These are phyloP conservation scores for Lactarius trivialis DNA, from an alignment of 768 basidiomycete species.

Conservation along the genomic window DNA sequence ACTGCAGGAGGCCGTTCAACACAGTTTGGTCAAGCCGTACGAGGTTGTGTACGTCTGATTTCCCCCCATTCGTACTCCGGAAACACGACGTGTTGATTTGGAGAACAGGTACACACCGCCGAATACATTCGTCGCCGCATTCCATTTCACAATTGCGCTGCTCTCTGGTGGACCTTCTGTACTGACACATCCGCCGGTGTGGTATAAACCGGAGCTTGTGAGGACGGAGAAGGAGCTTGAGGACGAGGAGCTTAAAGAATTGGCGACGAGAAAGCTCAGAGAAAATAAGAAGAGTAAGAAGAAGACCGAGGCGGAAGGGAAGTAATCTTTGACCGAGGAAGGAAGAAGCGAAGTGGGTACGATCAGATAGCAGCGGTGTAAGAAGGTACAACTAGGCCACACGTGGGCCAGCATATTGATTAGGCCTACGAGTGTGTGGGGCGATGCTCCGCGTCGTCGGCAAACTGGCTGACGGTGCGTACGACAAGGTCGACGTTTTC, in stretches of 20 bases:
- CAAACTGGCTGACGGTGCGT: conserved; percentile 76
- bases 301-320: conserved; percentile 51
- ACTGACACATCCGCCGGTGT: conserved; percentile 81
- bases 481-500: conserved; percentile 85
- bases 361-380: conserved; percentile 23
- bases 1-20: conserved; percentile 92
- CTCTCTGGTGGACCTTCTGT: conserved; percentile 83
- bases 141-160: conserved; percentile 96
- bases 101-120: conserved; percentile 63
- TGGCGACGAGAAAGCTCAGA: conserved; percentile 72
- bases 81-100: background rate
- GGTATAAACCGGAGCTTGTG: conserved; percentile 91
- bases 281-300: conserved; percentile 92
- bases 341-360: conserved; percentile 19
- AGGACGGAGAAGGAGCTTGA: conserved; percentile 86
- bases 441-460: conserved; percentile 48
- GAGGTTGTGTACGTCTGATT: conserved; percentile 72
- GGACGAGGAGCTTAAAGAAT: conserved; percentile 78
- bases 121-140: conserved; percentile 84
- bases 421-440: conserved; percentile 16
- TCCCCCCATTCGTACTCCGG: background rate
- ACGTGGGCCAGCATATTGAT: conserved; percentile 15
- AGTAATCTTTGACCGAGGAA: conserved; percentile 23
- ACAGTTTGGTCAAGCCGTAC: conserved; percentile 88
- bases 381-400: conserved; percentile 19